Base-by-base conservation (phyloP, 352 stramenopile species). In the Globisporangium solare region DNA sequence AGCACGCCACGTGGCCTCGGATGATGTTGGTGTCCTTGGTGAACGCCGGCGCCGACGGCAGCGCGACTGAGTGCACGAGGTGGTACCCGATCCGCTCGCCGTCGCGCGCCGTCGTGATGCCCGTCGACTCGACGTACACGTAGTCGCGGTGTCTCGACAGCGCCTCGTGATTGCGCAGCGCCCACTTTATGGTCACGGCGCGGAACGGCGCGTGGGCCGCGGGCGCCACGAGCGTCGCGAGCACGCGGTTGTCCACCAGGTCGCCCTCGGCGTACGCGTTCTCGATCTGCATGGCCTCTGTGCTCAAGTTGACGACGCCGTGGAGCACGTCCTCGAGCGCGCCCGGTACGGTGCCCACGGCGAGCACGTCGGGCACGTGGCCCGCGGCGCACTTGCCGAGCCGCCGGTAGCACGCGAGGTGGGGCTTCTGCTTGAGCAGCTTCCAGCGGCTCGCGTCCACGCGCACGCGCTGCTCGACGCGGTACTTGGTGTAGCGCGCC, bases 181-280 rank as follows among this genome's bases (percentile, higher is more conserved):
- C 67, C 79, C 79, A 89, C 66, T 89, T 89, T 66, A 89, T 72
- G n/a, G 71, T 76, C 42, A 89, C 56, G 20, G 76, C 67, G n/a
- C 66, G 66, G 65, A 89, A 88, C 43, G 79, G 79, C n/a, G 74
- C 69, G 48, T 20, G 58, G 18, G 58, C 37, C 6, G 56, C 70
- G 11, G 79, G 79, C 14, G 72, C 62, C 32, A 76, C 47, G 18
- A 86, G 68, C 31, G 75, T 64, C 41, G 63, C 67, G 51, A 89
- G 64, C 11, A 88, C 58, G 21, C 58, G 51, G 37, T 53, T 64
- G 37, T 64, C 58, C 27, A 64, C 58, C 37, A 64, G 55, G 51
- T 64, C 58, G 18, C 52, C 51, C 5, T 21, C 46, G 6, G 45
- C 47, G 46, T 64, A 60, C 22, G 52, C 52, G 51, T 60, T 64